A percentile compares a stretch with the other conserved stretches of the same genome.
These are phyloP conservation scores for Apiospora aurea DNA, from an alignment of 2,329 filamentous ascomycete species.

Conservation along the genomic window DNA sequence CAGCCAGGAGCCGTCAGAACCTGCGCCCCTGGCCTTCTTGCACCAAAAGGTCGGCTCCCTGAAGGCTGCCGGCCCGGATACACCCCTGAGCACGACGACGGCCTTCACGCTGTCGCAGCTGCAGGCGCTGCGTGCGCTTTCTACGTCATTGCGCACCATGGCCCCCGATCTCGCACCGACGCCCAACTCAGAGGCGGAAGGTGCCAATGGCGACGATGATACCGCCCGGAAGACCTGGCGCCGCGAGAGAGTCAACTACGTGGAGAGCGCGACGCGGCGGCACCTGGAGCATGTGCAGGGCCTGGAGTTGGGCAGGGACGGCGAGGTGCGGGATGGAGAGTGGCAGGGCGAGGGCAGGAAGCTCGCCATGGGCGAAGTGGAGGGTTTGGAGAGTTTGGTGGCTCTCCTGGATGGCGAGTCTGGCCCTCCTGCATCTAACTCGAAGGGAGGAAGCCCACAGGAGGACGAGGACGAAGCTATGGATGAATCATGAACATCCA, in stretches of 20 bases:
- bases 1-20: slow-evolving; percentile 35
- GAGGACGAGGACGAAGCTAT: slow-evolving; percentile 23
- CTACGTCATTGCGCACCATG: slow-evolving; percentile 66
- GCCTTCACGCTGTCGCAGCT: slow-evolving; percentile 85
- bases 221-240: slow-evolving; percentile 62
- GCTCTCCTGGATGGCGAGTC: slow-evolving; percentile 49
- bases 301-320: slow-evolving; percentile 67
- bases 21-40: slow-evolving; percentile 62
- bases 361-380: slow-evolving; percentile 60
- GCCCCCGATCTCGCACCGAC: slow-evolving; percentile 63
- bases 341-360: slow-evolving; percentile 64
- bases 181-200: slow-evolving; percentile 42
- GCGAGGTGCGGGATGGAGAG: slow-evolving; percentile 70
- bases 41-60: slow-evolving; percentile 58
- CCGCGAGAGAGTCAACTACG: slow-evolving; percentile 78
- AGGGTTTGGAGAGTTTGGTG: slow-evolving; percentile 61
- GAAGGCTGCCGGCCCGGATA: slow-evolving; percentile 56
- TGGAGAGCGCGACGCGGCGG: slow-evolving; percentile 79
- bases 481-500: slow-evolving; percentile 40
- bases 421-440: background rate
- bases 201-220: slow-evolving; percentile 40
- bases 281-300: slow-evolving; percentile 77
- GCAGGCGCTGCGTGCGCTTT: slow-evolving; percentile 76
- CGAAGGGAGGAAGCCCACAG: background rate
- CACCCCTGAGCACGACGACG: slow-evolving; percentile 73